Evolutionary conservation across 176 grass and related monocot genomes (phyloP).

Genomic region (Triticum timopheevii): DNA sequence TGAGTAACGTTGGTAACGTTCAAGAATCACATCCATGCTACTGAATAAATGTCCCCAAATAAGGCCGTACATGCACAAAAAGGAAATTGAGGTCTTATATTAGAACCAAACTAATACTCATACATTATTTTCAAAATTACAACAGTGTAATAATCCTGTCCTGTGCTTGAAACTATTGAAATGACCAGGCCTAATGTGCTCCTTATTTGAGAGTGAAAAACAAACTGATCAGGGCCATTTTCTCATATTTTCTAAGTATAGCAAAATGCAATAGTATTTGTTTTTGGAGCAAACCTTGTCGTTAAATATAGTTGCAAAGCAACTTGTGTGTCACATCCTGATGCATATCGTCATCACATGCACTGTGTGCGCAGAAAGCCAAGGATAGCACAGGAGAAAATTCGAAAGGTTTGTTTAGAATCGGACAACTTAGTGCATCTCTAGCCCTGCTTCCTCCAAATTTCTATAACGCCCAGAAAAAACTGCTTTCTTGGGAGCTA

Average conservation of each 20-base stretch:
- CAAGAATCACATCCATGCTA: slow-evolving; percentile 84
- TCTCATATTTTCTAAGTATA: background rate
- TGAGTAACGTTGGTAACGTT: slow-evolving; percentile 70
- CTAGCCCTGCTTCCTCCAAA: background rate
- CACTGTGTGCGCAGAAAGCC: background rate
- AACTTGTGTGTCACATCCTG: background rate
- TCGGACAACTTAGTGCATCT: background rate
- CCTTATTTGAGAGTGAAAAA: background rate
- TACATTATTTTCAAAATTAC: background rate
- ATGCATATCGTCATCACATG: slow-evolving; percentile 11
- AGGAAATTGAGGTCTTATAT: background rate
- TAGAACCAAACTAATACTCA: background rate
- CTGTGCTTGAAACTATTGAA: background rate
- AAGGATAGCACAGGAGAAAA: too few relatives aligned
- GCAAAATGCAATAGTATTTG: background rate
- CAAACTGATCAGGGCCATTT: background rate
- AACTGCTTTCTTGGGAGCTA: too few relatives aligned
- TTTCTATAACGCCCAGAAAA: background rate
- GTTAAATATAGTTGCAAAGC: background rate
- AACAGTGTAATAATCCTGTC: background rate
- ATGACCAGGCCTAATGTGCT: background rate
- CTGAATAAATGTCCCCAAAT: slow-evolving; percentile 21
- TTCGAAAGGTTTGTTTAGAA: background rate
- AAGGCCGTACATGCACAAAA: background rate
- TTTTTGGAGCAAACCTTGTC: background rate